Evolutionary conservation across 352 stramenopile genomes (phyloP).

Genomic region (Hyaloperonospora arabidopsidis): DNA sequence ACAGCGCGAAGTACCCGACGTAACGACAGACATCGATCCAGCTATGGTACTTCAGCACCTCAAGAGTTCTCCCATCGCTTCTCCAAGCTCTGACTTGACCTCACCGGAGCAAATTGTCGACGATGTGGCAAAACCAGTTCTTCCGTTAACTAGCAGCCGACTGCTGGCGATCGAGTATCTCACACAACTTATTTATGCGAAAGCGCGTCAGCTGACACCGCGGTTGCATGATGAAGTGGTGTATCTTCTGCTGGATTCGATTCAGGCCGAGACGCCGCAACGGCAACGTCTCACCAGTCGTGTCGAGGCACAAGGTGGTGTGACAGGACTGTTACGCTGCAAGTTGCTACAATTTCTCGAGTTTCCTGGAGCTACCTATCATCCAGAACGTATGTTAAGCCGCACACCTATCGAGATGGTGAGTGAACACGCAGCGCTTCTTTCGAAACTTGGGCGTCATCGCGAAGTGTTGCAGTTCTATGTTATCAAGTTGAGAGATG

Average conservation of each 20-base stretch:
- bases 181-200: conserved; percentile 54
- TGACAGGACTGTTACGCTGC: conserved; percentile 45
- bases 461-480: conserved; percentile 79
- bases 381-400: conserved; percentile 76
- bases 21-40: conserved; percentile 58
- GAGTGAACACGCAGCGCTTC: conserved; percentile 63
- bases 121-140: conserved; percentile 10
- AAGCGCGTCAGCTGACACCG: conserved; percentile 23
- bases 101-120: conserved; percentile 5
- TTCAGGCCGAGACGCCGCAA: conserved; percentile 34
- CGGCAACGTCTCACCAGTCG: conserved; percentile 42
- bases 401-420: conserved; percentile 70
- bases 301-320: conserved; percentile 45
- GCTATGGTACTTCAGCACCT: conserved; percentile 54
- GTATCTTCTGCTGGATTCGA: conserved; percentile 69
- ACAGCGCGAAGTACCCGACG: conserved; percentile 38
- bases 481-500: conserved; percentile 63
- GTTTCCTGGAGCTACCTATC: conserved; percentile 41
- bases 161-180: conserved; percentile 78
- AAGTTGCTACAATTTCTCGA: conserved; percentile 69
- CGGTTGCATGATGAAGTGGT: conserved; percentile 75
- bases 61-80: conserved; percentile 43
- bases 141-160: conserved; percentile 54
- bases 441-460: conserved; percentile 69
- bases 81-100: conserved; percentile 1